Evolutionary conservation across 495 filamentous ascomycete species (phyloP), one percentile per base, ranked within the genome.

Genomic region (Penicillium roqueforti): DNA sequence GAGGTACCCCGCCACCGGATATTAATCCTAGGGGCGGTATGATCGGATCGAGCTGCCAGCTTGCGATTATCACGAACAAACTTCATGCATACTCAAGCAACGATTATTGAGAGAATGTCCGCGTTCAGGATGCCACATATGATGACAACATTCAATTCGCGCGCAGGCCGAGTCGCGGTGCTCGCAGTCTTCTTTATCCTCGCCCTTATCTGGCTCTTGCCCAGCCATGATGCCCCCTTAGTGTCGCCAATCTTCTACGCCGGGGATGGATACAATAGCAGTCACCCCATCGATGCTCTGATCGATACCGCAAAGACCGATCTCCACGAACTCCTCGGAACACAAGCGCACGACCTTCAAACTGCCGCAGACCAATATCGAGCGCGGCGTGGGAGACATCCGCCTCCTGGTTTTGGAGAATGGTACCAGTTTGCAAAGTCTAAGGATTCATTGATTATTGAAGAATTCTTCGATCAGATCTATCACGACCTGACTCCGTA

Each of bases 401-500:
- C 86, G 11, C 86, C 86, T 1, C 79, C 75, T 1, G 76, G 81
- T 23, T 89, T 88, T 57, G 84, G 87, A 54, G 67, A 75, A 48
- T 88, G 86, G 86, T 87, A 78, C 55, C 67, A 81, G 29, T 87
- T 83, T 57, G 83, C 86, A 4, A 71, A 76, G 18, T 79, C 80
- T 1, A 66, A 78, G 16, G 31, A 64, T 9, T 45, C 61, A 1
- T 28, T 60, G 16, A 78, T 87, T 19, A 73, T 88, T 25, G 73
- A 87, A 41, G 85, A 90, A 43, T 73, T 83, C 55, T 88, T 83
- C 19, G 74, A 77, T 40, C 48, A 58, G 14, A 61, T 65, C n/a
- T 78, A 83, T 55, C 76, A 83, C 51, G 84, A 87, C 56, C 65
- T 85, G 11, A 74, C 76, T 38, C 84, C 84, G 1, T 86, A 84